Conservation (phyloP, 192 early-diverging fungal genomes). For the Coemansia sp. region DNA sequence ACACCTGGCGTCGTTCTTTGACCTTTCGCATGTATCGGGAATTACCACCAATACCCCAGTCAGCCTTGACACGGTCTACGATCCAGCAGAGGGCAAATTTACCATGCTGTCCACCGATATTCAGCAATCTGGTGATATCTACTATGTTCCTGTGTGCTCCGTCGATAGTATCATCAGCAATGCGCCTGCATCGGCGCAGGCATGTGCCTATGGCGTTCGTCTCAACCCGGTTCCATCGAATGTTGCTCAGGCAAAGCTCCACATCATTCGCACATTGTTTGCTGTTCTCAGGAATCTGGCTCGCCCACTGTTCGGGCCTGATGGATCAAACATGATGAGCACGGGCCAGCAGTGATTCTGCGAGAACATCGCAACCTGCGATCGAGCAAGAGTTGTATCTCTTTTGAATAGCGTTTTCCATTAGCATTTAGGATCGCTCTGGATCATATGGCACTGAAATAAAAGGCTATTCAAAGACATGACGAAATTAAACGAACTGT, state of each 20-base stretch:
- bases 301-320: not conserved
- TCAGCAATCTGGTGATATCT: slow-evolving; percentile 15
- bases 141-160: slow-evolving; percentile 24
- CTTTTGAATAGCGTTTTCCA: no score
- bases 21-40: slow-evolving; percentile 8
- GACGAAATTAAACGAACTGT: no score
- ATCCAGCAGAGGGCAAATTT: slow-evolving; percentile 15
- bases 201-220: slow-evolving; percentile 21
- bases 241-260: not conserved
- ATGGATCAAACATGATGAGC: not conserved
- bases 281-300: not conserved
- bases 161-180: slow-evolving; percentile 4
- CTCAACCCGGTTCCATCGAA: slow-evolving; percentile 25
- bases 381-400: no score
- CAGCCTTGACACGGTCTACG: slow-evolving; percentile 8
- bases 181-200: not conserved
- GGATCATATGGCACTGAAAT: no score
- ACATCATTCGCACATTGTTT: not conserved
- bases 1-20: slow-evolving; percentile 25
- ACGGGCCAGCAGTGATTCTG: not conserved
- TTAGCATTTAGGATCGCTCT: no score
- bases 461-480: no score
- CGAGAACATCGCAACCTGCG: no score
- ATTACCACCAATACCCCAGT: slow-evolving; percentile 1
- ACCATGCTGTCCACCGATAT: slow-evolving; percentile 13